Evolutionary conservation across 139 green algal genomes (phyloP).

Genomic region (Chlorella sp.): DNA sequence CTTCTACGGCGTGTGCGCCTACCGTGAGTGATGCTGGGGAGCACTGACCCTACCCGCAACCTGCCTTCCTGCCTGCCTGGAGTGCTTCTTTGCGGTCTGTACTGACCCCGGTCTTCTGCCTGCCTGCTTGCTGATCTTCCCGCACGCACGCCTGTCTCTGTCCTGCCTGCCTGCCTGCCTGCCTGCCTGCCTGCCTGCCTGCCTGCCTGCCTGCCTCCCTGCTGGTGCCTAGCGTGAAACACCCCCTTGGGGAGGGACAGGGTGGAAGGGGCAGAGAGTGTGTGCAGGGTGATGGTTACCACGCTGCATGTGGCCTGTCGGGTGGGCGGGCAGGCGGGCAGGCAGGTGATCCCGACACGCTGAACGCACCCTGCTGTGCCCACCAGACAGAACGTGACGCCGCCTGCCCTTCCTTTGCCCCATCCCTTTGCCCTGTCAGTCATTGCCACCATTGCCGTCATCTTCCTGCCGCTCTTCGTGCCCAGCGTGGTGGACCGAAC

Average conservation of each 20-base stretch:
- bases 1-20: constrained; percentile 58
- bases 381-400: not conserved
- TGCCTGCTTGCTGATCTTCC: no score
- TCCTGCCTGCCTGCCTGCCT: no score
- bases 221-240: no score
- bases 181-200: no score
- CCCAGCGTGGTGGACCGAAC: constrained; percentile 38
- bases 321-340: not conserved
- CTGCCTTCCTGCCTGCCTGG: no score
- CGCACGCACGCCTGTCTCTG: no score
- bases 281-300: not conserved
- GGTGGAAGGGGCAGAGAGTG: not conserved
- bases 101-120: no score
- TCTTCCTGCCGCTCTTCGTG: constrained; percentile 59
- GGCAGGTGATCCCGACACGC: not conserved
- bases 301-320: not conserved
- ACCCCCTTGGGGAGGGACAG: not conserved
- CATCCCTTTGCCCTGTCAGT: constrained; percentile 16
- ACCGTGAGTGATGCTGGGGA: constrained; percentile 14
- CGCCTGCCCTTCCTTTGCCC: not conserved
- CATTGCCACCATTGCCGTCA: constrained; percentile 35
- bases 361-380: not conserved
- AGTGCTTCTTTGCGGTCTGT: no score
- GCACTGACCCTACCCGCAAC: no score
- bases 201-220: no score